These are phyloP conservation scores for Corylus avellana DNA, from an alignment of 306 rosid species.

Conservation along the genomic window DNA sequence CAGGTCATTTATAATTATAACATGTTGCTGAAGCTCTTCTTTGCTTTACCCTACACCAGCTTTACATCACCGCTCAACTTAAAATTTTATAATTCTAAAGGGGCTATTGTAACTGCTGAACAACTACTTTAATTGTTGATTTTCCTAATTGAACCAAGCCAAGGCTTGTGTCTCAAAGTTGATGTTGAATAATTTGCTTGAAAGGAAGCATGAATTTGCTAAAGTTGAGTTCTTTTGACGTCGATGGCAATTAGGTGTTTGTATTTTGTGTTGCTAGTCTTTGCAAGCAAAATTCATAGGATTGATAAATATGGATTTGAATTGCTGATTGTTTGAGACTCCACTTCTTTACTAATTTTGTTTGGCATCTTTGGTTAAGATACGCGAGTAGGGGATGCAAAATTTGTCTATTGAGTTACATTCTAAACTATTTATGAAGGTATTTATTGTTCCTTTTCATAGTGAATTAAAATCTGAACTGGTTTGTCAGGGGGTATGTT, in stretches of 20 bases:
- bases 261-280: background rate
- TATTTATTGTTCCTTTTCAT: constrained; percentile 37
- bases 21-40: background rate
- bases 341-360: background rate
- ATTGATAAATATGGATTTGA: constrained; percentile 20
- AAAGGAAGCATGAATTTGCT: background rate
- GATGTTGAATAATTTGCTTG: background rate
- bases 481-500: constrained; percentile 99
- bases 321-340: constrained; percentile 25
- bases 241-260: background rate
- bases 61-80: background rate
- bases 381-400: constrained; percentile 33
- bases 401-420: constrained; percentile 18
- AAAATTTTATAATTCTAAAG: background rate
- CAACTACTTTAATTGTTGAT: background rate
- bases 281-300: constrained; percentile 20
- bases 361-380: constrained; percentile 5
- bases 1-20: background rate
- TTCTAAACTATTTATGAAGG: constrained; percentile 25
- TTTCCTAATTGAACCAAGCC: background rate
- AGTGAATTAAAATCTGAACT: constrained; percentile 69
- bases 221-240: background rate
- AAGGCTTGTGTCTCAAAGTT: background rate
- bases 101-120: background rate
- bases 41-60: background rate